Evolutionary conservation across 768 basidiomycete genomes (phyloP).

Genomic region (Suillus occidentalis): DNA sequence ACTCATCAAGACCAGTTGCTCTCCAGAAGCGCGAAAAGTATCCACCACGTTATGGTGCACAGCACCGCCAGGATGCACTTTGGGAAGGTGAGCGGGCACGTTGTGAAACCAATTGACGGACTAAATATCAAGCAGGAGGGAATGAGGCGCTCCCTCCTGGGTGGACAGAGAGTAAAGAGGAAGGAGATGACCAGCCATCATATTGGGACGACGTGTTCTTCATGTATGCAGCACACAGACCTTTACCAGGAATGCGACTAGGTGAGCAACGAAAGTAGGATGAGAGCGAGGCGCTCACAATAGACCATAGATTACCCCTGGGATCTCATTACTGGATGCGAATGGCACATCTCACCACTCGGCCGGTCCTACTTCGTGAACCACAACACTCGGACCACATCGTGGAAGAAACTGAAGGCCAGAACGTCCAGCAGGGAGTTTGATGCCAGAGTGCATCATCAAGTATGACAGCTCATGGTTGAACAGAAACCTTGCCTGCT

Average conservation of each 20-base stretch:
- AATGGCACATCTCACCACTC: neutral
- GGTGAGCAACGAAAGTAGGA: neutral
- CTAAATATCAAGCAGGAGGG: neutral
- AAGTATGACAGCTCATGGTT: neutral
- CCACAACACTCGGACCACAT: neutral
- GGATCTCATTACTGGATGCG: neutral
- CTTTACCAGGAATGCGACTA: neutral
- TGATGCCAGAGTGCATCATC: neutral
- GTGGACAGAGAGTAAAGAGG: neutral
- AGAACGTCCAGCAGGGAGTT: neutral
- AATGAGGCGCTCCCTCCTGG: neutral
- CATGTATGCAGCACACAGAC: neutral
- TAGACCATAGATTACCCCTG: neutral
- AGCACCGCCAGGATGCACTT: constrained; percentile 1
- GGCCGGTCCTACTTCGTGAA: neutral
- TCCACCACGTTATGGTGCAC: neutral
- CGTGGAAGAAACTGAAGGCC: neutral
- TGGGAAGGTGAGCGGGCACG: neutral
- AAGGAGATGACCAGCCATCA: accelerated
- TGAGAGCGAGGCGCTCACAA: neutral
- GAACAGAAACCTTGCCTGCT: neutral
- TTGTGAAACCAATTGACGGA: neutral
- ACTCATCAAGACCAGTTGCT: neutral
- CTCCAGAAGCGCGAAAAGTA: no score
- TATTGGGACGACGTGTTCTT: neutral